Base-by-base conservation (phyloP, 306 rosid genomes). In the Fragaria ananassa region DNA sequence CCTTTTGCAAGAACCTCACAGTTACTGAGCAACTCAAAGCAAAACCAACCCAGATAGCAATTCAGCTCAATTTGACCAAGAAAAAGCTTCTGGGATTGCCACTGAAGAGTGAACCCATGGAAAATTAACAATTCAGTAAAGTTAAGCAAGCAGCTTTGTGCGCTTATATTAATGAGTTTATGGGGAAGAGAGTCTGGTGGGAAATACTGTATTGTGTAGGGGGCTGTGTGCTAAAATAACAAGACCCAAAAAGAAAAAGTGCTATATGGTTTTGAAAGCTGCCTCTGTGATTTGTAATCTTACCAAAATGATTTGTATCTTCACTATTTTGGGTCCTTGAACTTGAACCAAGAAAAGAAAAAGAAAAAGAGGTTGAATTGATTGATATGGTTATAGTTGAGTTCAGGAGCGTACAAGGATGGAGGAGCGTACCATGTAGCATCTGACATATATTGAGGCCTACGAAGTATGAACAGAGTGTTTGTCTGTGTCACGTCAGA, bases 161-260 rank as follows among this genome's bases (percentile, higher is more conserved):
- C 70, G 58, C 78, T 74, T 74, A 60, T 74, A 60, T 60, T 74
- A 74, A 61, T 74, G 27, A 7, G 31, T 73, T 60, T 42, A 29
- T 44, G 58, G 78, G 34, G 78, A 42, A 74, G 58, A 74, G 60
- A 27, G 70, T 3, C 58, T 39, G 10, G 41, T 72, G 68, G 76
- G 77, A 57, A 56, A 57, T 73, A 39, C 19, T 57, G 60, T 13
- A 74, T 25, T 5, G 34, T 60, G 31, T 3, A 3, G 69, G 78
- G 70, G 58, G 21, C 12, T 44, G 0, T 74, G 8, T 41, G 77
- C 69, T 58, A 60, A 60, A 17, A 2, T 8, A 7, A 34, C 18
- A 34, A 64, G 67, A 29, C 42, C 45, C 69, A 17, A 35, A 63
- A 18, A 18, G 27, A 8, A 64, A 64, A 18, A 4, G 69, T 34